These are phyloP conservation scores for Tulasnella sp. DNA, from an alignment of 768 basidiomycete species.

Conservation along the genomic window DNA sequence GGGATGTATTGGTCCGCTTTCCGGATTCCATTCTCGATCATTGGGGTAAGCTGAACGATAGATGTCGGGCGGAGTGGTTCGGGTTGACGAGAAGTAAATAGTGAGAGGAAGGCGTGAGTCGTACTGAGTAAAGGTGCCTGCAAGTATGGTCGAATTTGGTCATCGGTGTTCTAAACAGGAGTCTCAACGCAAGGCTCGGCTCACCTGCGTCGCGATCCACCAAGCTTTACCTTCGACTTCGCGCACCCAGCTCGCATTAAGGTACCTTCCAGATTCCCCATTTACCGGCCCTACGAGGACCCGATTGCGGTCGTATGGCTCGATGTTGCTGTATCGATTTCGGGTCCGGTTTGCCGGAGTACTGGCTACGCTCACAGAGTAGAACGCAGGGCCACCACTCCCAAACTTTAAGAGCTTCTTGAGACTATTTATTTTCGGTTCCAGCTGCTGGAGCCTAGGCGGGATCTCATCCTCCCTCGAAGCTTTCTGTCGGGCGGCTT, in stretches of 20 bases:
- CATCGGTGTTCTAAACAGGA: background rate
- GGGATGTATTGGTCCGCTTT: slow-evolving; percentile 82
- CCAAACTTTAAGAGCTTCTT: background rate
- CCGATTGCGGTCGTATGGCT: slow-evolving; percentile 76
- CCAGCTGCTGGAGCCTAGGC: background rate
- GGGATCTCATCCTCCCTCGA: background rate
- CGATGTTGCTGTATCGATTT: slow-evolving; percentile 68
- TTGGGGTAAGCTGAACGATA: slow-evolving; percentile 72
- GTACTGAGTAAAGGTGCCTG: slow-evolving; percentile 62
- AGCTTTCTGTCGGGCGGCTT: background rate
- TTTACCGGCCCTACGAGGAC: slow-evolving; percentile 33
- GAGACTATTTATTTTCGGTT: background rate
- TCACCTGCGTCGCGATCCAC: slow-evolving; percentile 73
- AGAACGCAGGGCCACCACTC: background rate
- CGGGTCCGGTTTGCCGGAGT: slow-evolving; percentile 32
- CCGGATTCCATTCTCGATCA: slow-evolving; percentile 56
- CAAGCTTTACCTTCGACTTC: slow-evolving; percentile 63
- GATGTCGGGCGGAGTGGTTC: slow-evolving; percentile 50
- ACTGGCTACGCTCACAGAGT: background rate
- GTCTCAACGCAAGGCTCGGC: background rate
- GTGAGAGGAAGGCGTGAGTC: slow-evolving; percentile 65
- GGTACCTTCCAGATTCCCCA: slow-evolving; percentile 39
- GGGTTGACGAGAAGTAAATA: slow-evolving; percentile 38
- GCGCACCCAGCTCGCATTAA: slow-evolving; percentile 82
- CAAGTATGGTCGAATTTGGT: background rate